These are phyloP conservation scores for Hypoxylon lenormandii DNA, from an alignment of 495 filamentous ascomycete species.

Conservation along the genomic window DNA sequence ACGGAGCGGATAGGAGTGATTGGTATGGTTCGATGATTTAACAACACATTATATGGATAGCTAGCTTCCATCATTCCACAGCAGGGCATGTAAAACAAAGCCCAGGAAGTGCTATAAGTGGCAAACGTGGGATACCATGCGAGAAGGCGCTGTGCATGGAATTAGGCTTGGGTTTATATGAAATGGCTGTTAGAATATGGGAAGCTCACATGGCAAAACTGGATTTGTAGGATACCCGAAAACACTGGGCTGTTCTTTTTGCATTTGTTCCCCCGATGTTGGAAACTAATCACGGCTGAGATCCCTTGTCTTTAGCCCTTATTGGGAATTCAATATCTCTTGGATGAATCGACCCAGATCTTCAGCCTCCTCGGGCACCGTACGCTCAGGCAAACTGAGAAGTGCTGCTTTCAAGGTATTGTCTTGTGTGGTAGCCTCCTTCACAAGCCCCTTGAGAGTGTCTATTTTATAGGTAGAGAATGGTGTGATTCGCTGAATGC, in stretches of 20 bases:
- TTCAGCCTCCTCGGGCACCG: slow-evolving; percentile 59
- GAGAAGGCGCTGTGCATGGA: slow-evolving; percentile 1
- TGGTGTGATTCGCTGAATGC: slow-evolving; percentile 62
- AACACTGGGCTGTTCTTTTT: neutral
- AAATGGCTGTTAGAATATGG: slow-evolving; percentile 10
- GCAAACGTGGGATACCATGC: neutral
- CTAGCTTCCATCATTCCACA: neutral
- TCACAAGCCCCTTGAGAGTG: slow-evolving; percentile 54
- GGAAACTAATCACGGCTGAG: neutral
- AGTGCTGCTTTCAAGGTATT: slow-evolving; percentile 56
- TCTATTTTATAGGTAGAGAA: slow-evolving; percentile 56
- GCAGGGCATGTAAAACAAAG: neutral
- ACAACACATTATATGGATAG: neutral
- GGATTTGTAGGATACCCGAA: slow-evolving; percentile 22
- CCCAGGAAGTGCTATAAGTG: neutral
- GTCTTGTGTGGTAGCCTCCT: slow-evolving; percentile 57
- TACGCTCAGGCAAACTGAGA: slow-evolving; percentile 57
- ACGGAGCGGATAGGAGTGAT: too few relatives aligned
- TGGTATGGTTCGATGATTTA: too few relatives aligned
- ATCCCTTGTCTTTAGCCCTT: neutral
- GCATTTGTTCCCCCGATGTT: neutral
- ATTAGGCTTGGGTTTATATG: slow-evolving; percentile 15
- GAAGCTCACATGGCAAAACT: slow-evolving; percentile 18
- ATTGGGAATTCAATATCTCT: slow-evolving; percentile 44
- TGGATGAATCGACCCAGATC: slow-evolving; percentile 55